Evolutionary conservation across 345 rosid genomes (phyloP), one percentile per base, ranked within the genome.

Genomic region (Populus alba): DNA sequence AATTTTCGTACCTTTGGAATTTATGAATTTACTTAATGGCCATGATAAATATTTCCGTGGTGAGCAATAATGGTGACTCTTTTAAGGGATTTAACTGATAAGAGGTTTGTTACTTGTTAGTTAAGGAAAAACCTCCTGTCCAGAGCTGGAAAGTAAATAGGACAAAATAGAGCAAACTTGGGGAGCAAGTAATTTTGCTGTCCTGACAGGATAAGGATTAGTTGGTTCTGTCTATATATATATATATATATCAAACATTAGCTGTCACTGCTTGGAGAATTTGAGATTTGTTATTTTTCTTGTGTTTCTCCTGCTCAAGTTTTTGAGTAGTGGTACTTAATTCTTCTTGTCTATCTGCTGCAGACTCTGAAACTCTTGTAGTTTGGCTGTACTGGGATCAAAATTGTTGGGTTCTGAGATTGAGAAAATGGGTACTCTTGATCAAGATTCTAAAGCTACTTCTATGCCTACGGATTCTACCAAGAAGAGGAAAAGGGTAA

Each of bases 401-500:
- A 3, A 59, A 9, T 23, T 59, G 23, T n/a, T n/a, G 65, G 29
- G 65, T 10, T 11, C 65, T 59, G 65, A 59, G 65, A 59, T 59
- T 25, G 66, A 4, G 7, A 51, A 29, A n/a, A 81, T 88, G 87
- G 88, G 83, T 61, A 55, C 77, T 73, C 57, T 80, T 8, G 72
- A 73, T 70, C 45, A 68, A 29, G 82, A 49, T 61, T 47, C 76
- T 79, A 78, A 82, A 38, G 31, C 33, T 67, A 61, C 25, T 80
- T 80, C 75, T 37, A 22, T 80, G 18, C 61, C 59, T 3, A 20
- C 62, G 76, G 81, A 82, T 77, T 73, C 81, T 55, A 15, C 39
- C 57, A 90, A 88, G 90, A 92, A 91, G 82, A 86, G 93, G 85
- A 94, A 84, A 75, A 80, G 88, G 23, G 89, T 80, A 8, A 87